These are phyloP conservation scores for Dendrobium chrysotoxum DNA, from an alignment of 106 monocot species.

Conservation along the genomic window DNA sequence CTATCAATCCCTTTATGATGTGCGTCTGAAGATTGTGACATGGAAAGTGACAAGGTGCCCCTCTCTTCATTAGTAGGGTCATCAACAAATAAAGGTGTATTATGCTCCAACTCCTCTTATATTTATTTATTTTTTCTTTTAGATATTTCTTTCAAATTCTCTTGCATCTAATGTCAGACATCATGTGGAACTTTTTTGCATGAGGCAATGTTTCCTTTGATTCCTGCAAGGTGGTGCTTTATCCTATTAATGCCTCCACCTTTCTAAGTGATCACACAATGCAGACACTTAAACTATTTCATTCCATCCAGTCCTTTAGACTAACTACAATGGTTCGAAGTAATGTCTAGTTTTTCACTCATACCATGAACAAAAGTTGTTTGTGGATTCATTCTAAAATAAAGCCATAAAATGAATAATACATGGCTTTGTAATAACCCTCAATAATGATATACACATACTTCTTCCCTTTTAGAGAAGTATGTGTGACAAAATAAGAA, in stretches of 20 bases:
- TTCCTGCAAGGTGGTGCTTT: neutral
- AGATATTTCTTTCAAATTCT: neutral
- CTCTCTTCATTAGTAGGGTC: neutral
- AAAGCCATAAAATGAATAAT: no score
- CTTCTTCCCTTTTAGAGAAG: no score
- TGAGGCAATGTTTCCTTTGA: neutral
- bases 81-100: neutral
- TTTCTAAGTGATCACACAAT: neutral
- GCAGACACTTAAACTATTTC: neutral
- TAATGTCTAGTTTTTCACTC: neutral
- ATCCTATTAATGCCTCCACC: neutral
- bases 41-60: neutral
- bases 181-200: neutral
- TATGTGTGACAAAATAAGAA: no score
- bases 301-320: neutral
- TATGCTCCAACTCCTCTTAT: neutral
- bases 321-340: neutral
- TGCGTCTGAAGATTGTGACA: neutral
- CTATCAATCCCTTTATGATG: neutral
- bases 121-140: neutral
- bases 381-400: no score
- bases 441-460: no score
- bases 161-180: no score
- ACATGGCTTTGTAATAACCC: no score
- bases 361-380: no score